These are phyloP conservation scores for Colletotrichum sp. DNA, from an alignment of 2,329 filamentous ascomycete species.

Conservation along the genomic window DNA sequence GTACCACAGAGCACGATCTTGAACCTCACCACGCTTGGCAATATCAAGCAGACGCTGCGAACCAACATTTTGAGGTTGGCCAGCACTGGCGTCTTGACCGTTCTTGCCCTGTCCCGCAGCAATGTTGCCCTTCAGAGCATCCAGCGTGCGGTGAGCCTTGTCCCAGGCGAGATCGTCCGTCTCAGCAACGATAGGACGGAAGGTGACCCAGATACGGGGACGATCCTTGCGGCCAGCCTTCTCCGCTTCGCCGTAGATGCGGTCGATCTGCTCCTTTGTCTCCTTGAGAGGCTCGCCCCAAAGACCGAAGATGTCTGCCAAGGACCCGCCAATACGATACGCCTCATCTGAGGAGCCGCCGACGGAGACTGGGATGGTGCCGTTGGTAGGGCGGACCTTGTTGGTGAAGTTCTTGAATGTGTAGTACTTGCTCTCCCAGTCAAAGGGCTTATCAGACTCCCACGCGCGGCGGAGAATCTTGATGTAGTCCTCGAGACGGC, in stretches of 20 bases:
- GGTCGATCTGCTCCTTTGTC: slow-evolving; percentile 66
- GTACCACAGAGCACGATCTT: slow-evolving; percentile 68
- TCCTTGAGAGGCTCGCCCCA: slow-evolving; percentile 70
- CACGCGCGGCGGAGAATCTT: slow-evolving; percentile 64
- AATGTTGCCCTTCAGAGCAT: slow-evolving; percentile 50
- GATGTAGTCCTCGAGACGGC: slow-evolving; percentile 66
- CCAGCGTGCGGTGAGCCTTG: slow-evolving; percentile 63
- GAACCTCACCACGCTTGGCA: slow-evolving; percentile 59
- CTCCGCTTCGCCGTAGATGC: slow-evolving; percentile 63
- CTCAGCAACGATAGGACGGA: slow-evolving; percentile 65
- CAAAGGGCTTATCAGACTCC: slow-evolving; percentile 61
- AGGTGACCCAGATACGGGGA: slow-evolving; percentile 68
- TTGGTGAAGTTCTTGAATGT: slow-evolving; percentile 64
- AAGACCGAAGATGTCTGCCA: slow-evolving; percentile 67
- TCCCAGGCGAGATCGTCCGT: slow-evolving; percentile 68
- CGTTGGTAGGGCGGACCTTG: slow-evolving; percentile 57
- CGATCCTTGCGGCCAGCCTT: slow-evolving; percentile 60
- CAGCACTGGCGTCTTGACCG: slow-evolving; percentile 26
- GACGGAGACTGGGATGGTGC: slow-evolving; percentile 62
- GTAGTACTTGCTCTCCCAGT: slow-evolving; percentile 67
- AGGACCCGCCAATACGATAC: slow-evolving; percentile 62
- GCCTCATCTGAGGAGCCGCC: slow-evolving; percentile 64
- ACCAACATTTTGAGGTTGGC: slow-evolving; percentile 61
- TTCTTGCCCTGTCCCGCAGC: slow-evolving; percentile 36
- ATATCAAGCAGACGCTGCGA: slow-evolving; percentile 65